Percentiles rank a stretch among this genome's conserved stretches.
These are phyloP conservation scores for Capillidium heterosporum DNA, from an alignment of 371 early-diverging fungal species.

Conservation along the genomic window DNA sequence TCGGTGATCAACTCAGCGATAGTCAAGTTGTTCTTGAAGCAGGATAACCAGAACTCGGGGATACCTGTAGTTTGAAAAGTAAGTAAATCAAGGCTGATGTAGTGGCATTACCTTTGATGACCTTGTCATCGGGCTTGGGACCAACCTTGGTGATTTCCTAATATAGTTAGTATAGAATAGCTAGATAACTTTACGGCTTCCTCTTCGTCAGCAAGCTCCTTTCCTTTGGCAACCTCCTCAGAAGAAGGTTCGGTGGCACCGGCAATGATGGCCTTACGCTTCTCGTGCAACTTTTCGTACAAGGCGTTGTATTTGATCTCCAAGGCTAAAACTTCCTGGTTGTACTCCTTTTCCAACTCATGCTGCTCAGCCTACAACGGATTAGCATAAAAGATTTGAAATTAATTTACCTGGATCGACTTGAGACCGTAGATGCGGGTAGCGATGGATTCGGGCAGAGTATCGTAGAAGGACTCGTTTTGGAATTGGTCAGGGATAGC, in stretches of 20 bases:
- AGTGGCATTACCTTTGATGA: not conserved
- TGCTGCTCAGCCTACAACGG: slow-evolving; percentile 43
- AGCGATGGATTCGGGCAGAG: slow-evolving; percentile 49
- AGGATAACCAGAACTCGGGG: slow-evolving; percentile 85
- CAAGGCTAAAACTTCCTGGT: slow-evolving; percentile 67
- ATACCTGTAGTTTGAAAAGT: slow-evolving; percentile 24
- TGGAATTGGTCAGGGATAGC: not conserved
- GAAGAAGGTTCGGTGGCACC: slow-evolving; percentile 77
- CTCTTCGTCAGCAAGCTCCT: slow-evolving; percentile 29
- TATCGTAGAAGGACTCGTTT: slow-evolving; percentile 15
- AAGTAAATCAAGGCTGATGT: not conserved
- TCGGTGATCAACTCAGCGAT: slow-evolving; percentile 69
- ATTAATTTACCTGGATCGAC: slow-evolving; percentile 11
- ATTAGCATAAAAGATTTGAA: not conserved
- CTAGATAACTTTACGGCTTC: slow-evolving; percentile 11
- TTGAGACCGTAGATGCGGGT: slow-evolving; percentile 64
- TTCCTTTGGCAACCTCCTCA: slow-evolving; percentile 47
- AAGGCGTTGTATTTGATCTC: slow-evolving; percentile 77
- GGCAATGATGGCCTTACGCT: slow-evolving; percentile 47
- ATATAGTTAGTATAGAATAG: not conserved
- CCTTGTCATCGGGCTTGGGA: slow-evolving; percentile 13
- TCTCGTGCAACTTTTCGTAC: slow-evolving; percentile 67
- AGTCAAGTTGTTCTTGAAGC: slow-evolving; percentile 62
- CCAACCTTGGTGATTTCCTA: not conserved
- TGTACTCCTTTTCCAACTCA: slow-evolving; percentile 65